Conservation (phyloP, 2,329 filamentous ascomycete species). For the Fusarium succisae region DNA sequence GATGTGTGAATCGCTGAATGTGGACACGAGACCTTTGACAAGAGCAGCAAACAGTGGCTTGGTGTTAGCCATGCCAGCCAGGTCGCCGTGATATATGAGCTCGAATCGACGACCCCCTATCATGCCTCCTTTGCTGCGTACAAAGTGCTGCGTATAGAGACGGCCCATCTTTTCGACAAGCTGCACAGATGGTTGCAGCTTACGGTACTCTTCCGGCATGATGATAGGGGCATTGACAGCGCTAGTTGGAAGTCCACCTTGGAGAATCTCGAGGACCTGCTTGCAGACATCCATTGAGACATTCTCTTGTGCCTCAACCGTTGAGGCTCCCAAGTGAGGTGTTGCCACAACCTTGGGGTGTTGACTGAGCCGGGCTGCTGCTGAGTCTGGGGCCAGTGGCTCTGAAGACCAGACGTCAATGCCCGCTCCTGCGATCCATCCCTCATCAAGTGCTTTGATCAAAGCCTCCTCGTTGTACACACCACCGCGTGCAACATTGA, state of each 20-base stretch:
- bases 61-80: conserved; percentile 77
- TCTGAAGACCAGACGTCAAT: conserved; percentile 84
- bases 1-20: conserved; percentile 74
- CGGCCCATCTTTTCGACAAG: conserved; percentile 83
- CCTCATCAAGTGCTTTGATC: conserved; percentile 73
- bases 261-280: conserved; percentile 78
- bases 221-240: conserved; percentile 87
- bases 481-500: conserved; percentile 83
- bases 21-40: conserved; percentile 77
- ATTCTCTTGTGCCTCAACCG: conserved; percentile 84
- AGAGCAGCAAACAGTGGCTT: conserved; percentile 82
- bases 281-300: conserved; percentile 85
- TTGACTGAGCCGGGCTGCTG: conserved; percentile 69
- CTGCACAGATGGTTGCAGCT: conserved; percentile 78
- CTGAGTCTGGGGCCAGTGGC: conserved; percentile 65
- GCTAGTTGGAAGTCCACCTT: conserved; percentile 76
- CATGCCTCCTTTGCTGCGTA: conserved; percentile 52
- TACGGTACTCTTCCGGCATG: conserved; percentile 80
- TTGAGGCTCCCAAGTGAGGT: conserved; percentile 82
- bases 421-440: conserved; percentile 78
- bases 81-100: conserved; percentile 78
- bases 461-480: conserved; percentile 82
- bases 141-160: conserved; percentile 81
- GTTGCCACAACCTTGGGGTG: conserved; percentile 81
- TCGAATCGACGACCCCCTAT: conserved; percentile 76